Conservation (phyloP, 2,329 filamentous ascomycete genomes). For the Talaromyces rugulosus region DNA sequence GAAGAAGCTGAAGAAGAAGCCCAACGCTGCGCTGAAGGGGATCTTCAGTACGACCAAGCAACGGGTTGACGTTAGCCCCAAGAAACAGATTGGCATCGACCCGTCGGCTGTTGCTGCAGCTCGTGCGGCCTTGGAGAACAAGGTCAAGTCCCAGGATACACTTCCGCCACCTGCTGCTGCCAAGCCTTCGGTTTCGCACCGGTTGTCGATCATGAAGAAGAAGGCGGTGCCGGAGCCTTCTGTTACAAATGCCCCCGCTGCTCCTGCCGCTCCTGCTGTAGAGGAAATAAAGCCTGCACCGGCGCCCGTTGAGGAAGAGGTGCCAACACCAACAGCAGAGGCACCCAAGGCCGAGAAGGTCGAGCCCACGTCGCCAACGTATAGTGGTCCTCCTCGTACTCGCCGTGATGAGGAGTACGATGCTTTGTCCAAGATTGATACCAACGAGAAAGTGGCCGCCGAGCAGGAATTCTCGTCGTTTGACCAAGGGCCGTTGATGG, state of each 20-base stretch:
- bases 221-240: slow-evolving; percentile 20
- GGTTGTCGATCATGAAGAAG: slow-evolving; percentile 27
- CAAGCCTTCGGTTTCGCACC: slow-evolving; percentile 20
- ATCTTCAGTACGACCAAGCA: slow-evolving; percentile 41
- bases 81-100: slow-evolving; percentile 30
- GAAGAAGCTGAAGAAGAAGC: slow-evolving; percentile 39
- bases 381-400: slow-evolving; percentile 34
- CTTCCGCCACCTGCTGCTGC: slow-evolving; percentile 10
- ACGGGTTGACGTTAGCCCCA: slow-evolving; percentile 26
- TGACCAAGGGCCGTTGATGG: slow-evolving; percentile 80
- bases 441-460: slow-evolving; percentile 41
- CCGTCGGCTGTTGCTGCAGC: slow-evolving; percentile 39
- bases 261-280: not conserved
- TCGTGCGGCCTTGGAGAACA: slow-evolving; percentile 38
- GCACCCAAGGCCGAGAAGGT: slow-evolving; percentile 20
- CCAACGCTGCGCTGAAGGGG: slow-evolving; percentile 39
- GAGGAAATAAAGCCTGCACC: slow-evolving; percentile 9
- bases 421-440: slow-evolving; percentile 59
- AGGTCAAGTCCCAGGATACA: slow-evolving; percentile 28
- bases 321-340: slow-evolving; percentile 17
- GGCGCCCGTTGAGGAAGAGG: slow-evolving; percentile 4
- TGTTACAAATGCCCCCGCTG: not conserved
- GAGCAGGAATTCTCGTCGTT: slow-evolving; percentile 60
- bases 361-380: slow-evolving; percentile 18
- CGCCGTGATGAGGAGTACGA: slow-evolving; percentile 50